These are phyloP conservation scores for Cucumis melo DNA, from an alignment of 306 rosid genomes.

Conservation along the genomic window DNA sequence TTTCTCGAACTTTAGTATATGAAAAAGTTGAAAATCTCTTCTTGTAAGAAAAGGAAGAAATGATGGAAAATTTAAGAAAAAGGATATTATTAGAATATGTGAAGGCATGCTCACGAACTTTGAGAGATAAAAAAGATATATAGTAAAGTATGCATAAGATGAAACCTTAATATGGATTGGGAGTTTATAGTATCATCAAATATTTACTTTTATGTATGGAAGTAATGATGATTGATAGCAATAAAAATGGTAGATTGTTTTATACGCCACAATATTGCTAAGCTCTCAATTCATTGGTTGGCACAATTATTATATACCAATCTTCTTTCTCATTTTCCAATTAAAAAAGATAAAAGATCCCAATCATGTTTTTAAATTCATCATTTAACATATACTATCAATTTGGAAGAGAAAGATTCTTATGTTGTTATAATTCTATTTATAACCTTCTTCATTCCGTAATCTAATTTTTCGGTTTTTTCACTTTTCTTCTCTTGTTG, in stretches of 20 bases:
- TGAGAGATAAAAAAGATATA: not conserved
- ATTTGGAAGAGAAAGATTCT: too few species aligned
- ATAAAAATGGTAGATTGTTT: not conserved
- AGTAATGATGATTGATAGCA: not conserved
- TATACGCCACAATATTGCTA: not conserved
- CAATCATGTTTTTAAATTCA: too few species aligned
- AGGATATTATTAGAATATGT: not conserved
- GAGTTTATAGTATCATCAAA: not conserved
- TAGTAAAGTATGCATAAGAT: not conserved
- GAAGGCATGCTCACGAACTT: not conserved
- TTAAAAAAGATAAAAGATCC: not conserved
- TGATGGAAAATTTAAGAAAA: not conserved
- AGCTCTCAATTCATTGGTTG: constrained; percentile 3
- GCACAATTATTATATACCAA: not conserved
- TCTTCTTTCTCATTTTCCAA: not conserved
- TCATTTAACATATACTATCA: too few species aligned
- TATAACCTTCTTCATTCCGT: too few species aligned
- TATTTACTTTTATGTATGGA: not conserved
- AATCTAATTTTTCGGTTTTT: too few species aligned
- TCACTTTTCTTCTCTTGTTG: too few species aligned
- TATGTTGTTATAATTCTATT: too few species aligned
- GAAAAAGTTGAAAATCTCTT: too few species aligned
- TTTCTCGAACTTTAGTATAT: too few species aligned
- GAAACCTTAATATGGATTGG: not conserved
- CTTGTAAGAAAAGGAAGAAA: not conserved